These are phyloP conservation scores for Mollisia scopiformis DNA, from an alignment of 2,329 filamentous ascomycete species.

Conservation along the genomic window DNA sequence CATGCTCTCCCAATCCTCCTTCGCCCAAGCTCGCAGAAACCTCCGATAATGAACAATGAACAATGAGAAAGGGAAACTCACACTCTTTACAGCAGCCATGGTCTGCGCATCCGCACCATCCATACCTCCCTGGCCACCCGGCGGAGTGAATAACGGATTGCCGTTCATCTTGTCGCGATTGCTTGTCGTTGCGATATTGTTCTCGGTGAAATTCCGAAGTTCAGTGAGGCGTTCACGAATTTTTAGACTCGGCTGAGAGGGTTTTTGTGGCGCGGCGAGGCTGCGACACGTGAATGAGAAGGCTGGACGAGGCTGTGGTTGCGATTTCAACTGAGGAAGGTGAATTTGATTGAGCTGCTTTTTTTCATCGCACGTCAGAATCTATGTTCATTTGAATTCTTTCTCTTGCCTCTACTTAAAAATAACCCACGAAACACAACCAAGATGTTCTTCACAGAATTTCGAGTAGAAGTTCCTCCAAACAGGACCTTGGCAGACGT, in stretches of 20 bases:
- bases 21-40: neutral
- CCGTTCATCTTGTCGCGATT: neutral
- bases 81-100: conserved; percentile 35
- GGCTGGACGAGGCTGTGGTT: neutral
- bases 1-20: neutral
- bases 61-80: conserved; percentile 20
- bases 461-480: too few relatives aligned
- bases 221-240: neutral
- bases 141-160: conserved; percentile 46
- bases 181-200: neutral
- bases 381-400: too few relatives aligned
- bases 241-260: neutral
- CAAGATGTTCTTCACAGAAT: too few relatives aligned
- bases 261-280: neutral
- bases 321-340: too few relatives aligned
- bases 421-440: too few relatives aligned
- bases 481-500: too few relatives aligned
- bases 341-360: neutral
- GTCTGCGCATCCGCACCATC: conserved; percentile 31
- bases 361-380: too few relatives aligned
- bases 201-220: neutral
- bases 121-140: conserved; percentile 27
- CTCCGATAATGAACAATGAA: neutral
- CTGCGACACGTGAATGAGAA: neutral
- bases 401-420: too few relatives aligned